A percentile compares a stretch with the other conserved stretches of the same genome.
phyloP scores from a whole-genome alignment of 805 yeast genomes.

The Schwanniomyces occidentalis region DNA sequence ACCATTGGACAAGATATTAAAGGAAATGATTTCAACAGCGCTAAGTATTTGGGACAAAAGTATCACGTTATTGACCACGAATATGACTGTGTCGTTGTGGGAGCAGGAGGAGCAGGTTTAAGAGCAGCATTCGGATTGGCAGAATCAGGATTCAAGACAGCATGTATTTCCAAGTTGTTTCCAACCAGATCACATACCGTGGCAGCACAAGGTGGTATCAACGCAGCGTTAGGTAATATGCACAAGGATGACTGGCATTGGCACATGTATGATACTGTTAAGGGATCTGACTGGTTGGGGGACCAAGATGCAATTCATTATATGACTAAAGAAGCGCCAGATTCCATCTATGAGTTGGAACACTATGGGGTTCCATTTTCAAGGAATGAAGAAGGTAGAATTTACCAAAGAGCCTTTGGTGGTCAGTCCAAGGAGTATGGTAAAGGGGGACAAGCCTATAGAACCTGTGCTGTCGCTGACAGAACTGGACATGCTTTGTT shows the following conservation, averaged over 20 bases:
- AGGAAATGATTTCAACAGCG: constrained; percentile 40
- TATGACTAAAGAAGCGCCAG: constrained; percentile 98
- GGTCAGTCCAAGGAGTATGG: constrained; percentile 96
- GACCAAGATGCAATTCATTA: constrained; percentile 99
- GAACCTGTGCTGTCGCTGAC: constrained; percentile 99
- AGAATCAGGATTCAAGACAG: constrained; percentile 95
- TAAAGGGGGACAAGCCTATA: constrained; percentile 98
- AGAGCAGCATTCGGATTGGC: constrained; percentile 98
- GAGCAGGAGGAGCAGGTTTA: constrained; percentile 99
- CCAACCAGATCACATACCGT: constrained; percentile 99
- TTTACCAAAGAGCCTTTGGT: constrained; percentile 98
- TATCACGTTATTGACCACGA: constrained; percentile 96
- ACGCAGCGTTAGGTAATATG: constrained; percentile 98
- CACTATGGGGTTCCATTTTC: constrained; percentile 98
- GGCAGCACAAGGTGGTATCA: constrained; percentile 99
- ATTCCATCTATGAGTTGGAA: constrained; percentile 92
- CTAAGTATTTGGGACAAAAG: constrained; percentile 53
- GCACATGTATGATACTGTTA: constrained; percentile 99
- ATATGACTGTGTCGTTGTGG: constrained; percentile 95
- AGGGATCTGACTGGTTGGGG: constrained; percentile 99
- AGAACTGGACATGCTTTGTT: constrained; percentile 97
- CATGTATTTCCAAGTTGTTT: constrained; percentile 93
- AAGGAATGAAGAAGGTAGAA: constrained; percentile 92
- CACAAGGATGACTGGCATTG: constrained; percentile 98
- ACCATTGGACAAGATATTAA: constrained; percentile 38